Conservation (phyloP, 768 basidiomycete species). For the Tricholomella constricta region DNA sequence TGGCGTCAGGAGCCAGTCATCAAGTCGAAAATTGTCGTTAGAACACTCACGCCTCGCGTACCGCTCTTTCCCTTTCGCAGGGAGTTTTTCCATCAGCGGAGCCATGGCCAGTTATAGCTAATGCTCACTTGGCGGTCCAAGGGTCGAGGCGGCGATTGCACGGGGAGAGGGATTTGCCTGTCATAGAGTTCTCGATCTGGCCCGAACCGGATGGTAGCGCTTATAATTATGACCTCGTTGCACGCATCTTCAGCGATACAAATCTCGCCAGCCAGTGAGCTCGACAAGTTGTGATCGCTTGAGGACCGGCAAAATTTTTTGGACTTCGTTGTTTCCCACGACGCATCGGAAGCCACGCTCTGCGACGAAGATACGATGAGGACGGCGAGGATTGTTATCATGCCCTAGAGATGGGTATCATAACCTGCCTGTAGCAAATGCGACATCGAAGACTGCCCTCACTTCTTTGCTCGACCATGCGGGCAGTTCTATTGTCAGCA, state of each 20-base stretch:
- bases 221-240: conserved; percentile 8
- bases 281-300: conserved; percentile 7
- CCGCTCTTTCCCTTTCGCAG: conserved; percentile 4
- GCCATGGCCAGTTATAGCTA: conserved; percentile 9
- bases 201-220: conserved; percentile 9
- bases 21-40: too few relatives aligned
- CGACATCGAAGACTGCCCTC: conserved; percentile 4
- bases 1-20: not conserved
- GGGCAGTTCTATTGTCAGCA: too few relatives aligned
- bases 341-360: conserved; percentile 8
- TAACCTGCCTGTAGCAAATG: conserved; percentile 6
- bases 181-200: conserved; percentile 7
- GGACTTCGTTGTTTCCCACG: conserved; percentile 1
- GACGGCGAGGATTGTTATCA: not conserved
- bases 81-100: conserved; percentile 2
- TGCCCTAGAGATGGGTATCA: conserved; percentile 2
- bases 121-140: conserved; percentile 3
- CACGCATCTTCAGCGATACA: conserved; percentile 9
- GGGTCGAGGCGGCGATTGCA: not conserved
- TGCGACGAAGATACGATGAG: not conserved
- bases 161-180: conserved; percentile 1
- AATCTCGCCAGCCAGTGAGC: conserved; percentile 5
- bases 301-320: conserved; percentile 1
- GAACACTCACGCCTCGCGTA: conserved; percentile 3
- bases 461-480: too few relatives aligned